These are phyloP conservation scores for Phytomonas sp. DNA, from an alignment of 208 protist genomes.

Conservation along the genomic window DNA sequence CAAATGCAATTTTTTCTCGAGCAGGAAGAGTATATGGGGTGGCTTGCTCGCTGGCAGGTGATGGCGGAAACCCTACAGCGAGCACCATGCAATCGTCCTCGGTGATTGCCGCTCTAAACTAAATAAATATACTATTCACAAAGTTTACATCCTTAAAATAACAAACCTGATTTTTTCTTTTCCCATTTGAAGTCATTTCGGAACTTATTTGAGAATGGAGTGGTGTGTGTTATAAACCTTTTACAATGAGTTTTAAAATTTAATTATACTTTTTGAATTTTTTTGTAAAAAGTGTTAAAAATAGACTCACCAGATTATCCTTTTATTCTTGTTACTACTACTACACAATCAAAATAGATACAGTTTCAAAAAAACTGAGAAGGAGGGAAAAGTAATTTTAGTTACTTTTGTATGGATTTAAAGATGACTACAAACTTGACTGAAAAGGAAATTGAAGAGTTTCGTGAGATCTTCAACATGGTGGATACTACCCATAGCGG, in stretches of 20 bases:
- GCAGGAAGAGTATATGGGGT: slow-evolving; percentile 81
- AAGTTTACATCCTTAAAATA: not conserved
- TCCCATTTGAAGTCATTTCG: not conserved
- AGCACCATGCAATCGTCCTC: slow-evolving; percentile 7
- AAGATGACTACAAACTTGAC: slow-evolving; percentile 30
- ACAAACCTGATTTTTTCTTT: not conserved
- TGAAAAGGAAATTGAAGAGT: slow-evolving; percentile 72
- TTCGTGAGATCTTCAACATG: slow-evolving; percentile 91
- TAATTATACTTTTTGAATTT: slow-evolving; percentile 1
- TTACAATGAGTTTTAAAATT: slow-evolving; percentile 5
- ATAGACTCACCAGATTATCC: not conserved
- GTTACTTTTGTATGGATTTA: not conserved
- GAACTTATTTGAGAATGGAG: not conserved
- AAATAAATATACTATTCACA: too few species aligned
- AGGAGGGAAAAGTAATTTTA: not conserved
- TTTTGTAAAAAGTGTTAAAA: not conserved
- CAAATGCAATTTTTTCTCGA: slow-evolving; percentile 80
- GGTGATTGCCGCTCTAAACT: too few species aligned
- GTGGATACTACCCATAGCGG: slow-evolving; percentile 74
- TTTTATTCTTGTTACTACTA: not conserved
- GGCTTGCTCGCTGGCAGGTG: slow-evolving; percentile 52
- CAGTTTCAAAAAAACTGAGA: not conserved
- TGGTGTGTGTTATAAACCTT: not conserved
- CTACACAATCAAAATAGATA: too few species aligned
- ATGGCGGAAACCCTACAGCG: slow-evolving; percentile 19